A percentile compares a stretch with the other conserved stretches of the same genome.
phyloP scores from a whole-genome alignment of 2,329 filamentous ascomycete species.

The Diaporthe eres region DNA sequence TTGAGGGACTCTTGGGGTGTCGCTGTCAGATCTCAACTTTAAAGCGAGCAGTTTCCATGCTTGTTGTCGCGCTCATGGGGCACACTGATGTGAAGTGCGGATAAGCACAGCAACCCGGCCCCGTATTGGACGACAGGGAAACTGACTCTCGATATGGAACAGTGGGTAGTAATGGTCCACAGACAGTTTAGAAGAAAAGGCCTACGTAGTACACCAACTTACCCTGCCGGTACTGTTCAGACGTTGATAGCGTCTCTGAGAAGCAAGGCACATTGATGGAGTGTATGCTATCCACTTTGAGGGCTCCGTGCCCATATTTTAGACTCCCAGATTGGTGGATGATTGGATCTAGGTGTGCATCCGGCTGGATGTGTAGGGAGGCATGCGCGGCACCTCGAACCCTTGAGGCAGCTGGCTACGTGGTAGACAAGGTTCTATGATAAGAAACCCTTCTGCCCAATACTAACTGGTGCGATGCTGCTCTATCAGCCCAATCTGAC shows the following conservation, averaged over 20 bases:
- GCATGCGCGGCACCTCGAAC: no score
- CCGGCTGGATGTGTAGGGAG: not conserved
- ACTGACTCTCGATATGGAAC: not conserved
- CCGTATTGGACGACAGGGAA: not conserved
- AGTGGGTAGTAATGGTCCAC: not conserved
- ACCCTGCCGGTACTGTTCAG: not conserved
- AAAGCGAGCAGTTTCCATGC: not conserved
- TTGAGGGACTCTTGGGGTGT: not conserved
- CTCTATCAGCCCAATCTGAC: not conserved
- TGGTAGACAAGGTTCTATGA: not conserved
- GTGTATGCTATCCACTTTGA: not conserved
- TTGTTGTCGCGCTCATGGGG: not conserved
- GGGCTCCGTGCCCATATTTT: not conserved
- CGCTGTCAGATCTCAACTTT: not conserved
- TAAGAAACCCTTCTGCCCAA: not conserved
- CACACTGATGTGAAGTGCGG: not conserved
- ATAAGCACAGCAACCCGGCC: not conserved
- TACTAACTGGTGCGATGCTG: not conserved
- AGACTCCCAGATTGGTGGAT: not conserved
- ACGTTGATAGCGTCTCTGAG: no score
- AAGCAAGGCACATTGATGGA: no score
- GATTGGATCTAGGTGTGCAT: not conserved
- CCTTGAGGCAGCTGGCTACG: not conserved
- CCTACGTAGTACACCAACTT: not conserved
- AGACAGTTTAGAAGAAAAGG: not conserved